These are phyloP conservation scores for Kluyveromyces sp. DNA, from an alignment of 1,139 yeast species.

Conservation along the genomic window DNA sequence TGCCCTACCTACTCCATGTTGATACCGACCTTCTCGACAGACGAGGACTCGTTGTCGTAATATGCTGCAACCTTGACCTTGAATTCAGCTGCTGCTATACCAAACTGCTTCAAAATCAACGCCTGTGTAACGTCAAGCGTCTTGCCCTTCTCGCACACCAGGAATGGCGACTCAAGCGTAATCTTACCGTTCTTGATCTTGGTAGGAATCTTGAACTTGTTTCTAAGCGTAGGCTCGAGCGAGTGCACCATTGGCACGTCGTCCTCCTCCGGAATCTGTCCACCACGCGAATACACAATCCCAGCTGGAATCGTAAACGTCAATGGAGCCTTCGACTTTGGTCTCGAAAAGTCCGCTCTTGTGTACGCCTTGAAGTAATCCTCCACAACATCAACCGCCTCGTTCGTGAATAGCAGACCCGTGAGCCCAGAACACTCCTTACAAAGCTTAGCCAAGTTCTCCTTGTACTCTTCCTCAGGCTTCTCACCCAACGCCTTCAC, in stretches of 20 bases:
- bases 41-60: constrained; percentile 50
- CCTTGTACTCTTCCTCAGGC: constrained; percentile 84
- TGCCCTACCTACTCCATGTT: constrained; percentile 26
- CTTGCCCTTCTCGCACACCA: constrained; percentile 76
- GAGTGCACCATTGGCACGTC: constrained; percentile 97
- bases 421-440: constrained; percentile 60
- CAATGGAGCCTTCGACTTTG: constrained; percentile 77
- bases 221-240: constrained; percentile 85
- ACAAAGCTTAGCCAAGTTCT: constrained; percentile 65
- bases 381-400: constrained; percentile 72
- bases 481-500: constrained; percentile 87
- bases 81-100: constrained; percentile 88
- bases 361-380: constrained; percentile 75
- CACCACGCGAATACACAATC: constrained; percentile 88
- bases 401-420: constrained; percentile 85
- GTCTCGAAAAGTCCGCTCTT: constrained; percentile 80
- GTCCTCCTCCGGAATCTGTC: constrained; percentile 80
- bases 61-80: constrained; percentile 72
- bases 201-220: constrained; percentile 84
- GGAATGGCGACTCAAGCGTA: constrained; percentile 62
- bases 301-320: constrained; percentile 86
- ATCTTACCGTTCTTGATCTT: constrained; percentile 85
- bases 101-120: constrained; percentile 85
- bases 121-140: constrained; percentile 86
- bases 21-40: constrained; percentile 27